Evolutionary conservation across 306 rosid species (phyloP), one percentile per base, ranked within the genome.

Genomic region (Calophaca sinica): DNA sequence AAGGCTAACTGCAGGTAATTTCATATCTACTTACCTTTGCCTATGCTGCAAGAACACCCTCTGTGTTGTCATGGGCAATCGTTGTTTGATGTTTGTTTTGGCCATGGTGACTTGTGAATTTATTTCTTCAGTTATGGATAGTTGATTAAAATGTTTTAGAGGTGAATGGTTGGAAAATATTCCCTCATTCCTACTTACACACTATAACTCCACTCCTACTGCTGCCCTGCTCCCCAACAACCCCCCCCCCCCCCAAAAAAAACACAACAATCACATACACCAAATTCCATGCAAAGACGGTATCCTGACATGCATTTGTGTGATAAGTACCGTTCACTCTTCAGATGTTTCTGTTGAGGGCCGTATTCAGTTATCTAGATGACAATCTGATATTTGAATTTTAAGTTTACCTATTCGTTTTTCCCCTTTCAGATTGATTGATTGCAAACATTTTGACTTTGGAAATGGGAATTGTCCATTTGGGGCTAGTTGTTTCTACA

Each of bases 401-500:
- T 60, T 36, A 6, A 77, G 32, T 44, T 48, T 46, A 4, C 61
- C 9, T 4, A 1, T 3, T 52, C 3, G 70, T 45, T 51, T 73
- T 54, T 64, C 9, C 4, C 29, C 44, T 46, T 72, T 68, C 90
- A 94, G 98, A 84, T 87, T 89, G 76, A 91, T 90, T 77, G 89
- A 94, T 84, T 94, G 98, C 91, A 94, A 86, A 85, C 98, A 91
- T 86, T 94, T 91, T 12, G 81, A 86, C 81, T 88, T 79, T 44
- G 97, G 98, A 73, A 85, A 94, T 82, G 97, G 96, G 76, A 90
- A 86, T 84, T 90, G 98, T 81, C 97, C 96, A 32, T 94, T 91
- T 45, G 96, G 98, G 71, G 79, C 78, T 73, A 75, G 87, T 64
- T 94, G 98, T 78, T 94, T 94, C 83, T 91, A 91, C 84, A 94